Evolutionary conservation across 371 early-diverging fungal genomes (phyloP), one percentile per base, ranked within the genome.

Genomic region (Cokeromyces recurvatus): DNA sequence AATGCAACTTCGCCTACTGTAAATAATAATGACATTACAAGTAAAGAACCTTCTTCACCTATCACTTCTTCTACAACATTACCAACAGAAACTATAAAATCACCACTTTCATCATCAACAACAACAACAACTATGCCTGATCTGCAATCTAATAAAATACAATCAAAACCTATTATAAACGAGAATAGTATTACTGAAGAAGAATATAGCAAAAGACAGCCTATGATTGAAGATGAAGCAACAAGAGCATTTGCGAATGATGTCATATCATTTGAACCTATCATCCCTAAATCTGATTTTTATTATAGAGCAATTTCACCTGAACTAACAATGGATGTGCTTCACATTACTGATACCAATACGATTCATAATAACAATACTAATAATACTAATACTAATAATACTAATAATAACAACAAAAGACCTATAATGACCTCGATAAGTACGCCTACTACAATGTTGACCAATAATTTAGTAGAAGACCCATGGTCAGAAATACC

Each of bases 221-320:
- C n/a, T n/a, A n/a, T 66, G 6, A 62, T 70, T 37, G 64, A 66
- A 44, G 71, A 70, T 54, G 71, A 70, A 42, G 71, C 71, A 17
- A 70, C 71, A 32, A 48, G 61, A 11, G 71, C 71, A 9, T 70
- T 70, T 63, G 71, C 71, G 25, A 53, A 51, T 11, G 70, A 70
- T 29, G 46, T 53, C 6, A 52, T 59, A 9, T 32, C 49, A 16
- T 63, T 64, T 32, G 14, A 37, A n/a, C 29, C 29, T 5, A 29
- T 29, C 11, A 5, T 29, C 11, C 11, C 29, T 8, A 29, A 29
- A 11, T 5, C 29, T 29, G 29, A 29, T 29, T 29, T 29, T 29
- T 29, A 8, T 11, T 21, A 11, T 1, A 11, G 6, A 6, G 17
- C 17, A 14, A 12, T 52, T 16, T 22, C 58, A 27, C 48, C 52